Base-by-base conservation (phyloP, 139 green algal genomes). In the Chlamydomonas schloesseri region DNA sequence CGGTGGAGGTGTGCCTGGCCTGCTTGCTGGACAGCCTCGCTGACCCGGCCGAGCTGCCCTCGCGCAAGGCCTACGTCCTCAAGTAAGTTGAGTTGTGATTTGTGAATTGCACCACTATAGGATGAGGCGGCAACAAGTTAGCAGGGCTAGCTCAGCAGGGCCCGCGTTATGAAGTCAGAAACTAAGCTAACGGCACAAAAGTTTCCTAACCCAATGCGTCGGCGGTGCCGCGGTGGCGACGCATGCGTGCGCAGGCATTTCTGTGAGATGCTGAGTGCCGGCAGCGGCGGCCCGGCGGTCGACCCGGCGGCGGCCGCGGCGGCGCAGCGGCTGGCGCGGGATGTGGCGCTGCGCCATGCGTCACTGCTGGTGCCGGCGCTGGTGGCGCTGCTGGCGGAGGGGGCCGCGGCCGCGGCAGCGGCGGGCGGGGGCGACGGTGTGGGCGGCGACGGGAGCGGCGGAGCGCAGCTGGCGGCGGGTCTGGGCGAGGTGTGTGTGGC, bases 21-120 rank as follows among this genome's bases (percentile, higher is more conserved):
- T 86, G 80, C 53, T 46, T 86, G 8, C 65, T 86, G 33, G 80
- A 86, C 24, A 78, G 50, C 23, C 65, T 86, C 11, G 80, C 68
- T 0, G 80, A 86, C 24, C 23, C 68, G 14, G 50, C 26, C 1
- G 28, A 33, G 9, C 53, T 78, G 3, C 37, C 47, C 80, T 47
- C 68, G 2, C 80, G 68, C 47, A 86, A 86, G 31, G 46, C 68
- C 24, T 86, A 71, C 67, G 26, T 71, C 6, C 1, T 77, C 13
- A 26, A 68, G 80, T 86, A 21, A 58, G 53, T n/a, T n/a, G n/a
- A n/a, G n/a, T n/a, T n/a, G n/a, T n/a, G n/a, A n/a, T n/a, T n/a
- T n/a, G n/a, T n/a, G n/a, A n/a, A n/a, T n/a, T n/a, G n/a, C n/a
- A n/a, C n/a, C n/a, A n/a, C n/a, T n/a, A n/a, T n/a, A n/a, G n/a